These are phyloP conservation scores for Globisporangium radiosum DNA, from an alignment of 352 stramenopile genomes.

Conservation along the genomic window DNA sequence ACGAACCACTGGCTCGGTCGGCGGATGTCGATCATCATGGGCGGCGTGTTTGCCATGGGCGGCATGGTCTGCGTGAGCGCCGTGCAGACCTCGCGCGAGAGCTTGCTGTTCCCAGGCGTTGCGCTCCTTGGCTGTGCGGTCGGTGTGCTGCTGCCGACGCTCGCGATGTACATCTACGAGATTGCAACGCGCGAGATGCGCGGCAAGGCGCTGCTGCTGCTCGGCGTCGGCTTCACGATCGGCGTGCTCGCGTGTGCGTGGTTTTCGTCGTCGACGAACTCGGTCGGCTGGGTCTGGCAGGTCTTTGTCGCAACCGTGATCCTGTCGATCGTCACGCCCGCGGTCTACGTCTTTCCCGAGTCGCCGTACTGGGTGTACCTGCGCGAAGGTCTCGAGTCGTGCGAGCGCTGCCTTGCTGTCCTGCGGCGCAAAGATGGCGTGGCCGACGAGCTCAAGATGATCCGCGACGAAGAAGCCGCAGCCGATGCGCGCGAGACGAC, in stretches of 20 bases:
- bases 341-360: slow-evolving; percentile 70
- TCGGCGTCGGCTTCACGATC: slow-evolving; percentile 57
- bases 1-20: slow-evolving; percentile 59
- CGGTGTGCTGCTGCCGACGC: slow-evolving; percentile 58
- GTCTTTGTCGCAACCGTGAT: slow-evolving; percentile 54
- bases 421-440: slow-evolving; percentile 64
- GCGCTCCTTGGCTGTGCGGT: slow-evolving; percentile 48
- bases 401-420: slow-evolving; percentile 51
- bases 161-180: slow-evolving; percentile 74
- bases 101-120: slow-evolving; percentile 49
- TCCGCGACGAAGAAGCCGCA: slow-evolving; percentile 48
- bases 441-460: slow-evolving; percentile 57
- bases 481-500: slow-evolving; percentile 7
- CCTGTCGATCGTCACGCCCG: slow-evolving; percentile 58
- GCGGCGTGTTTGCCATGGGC: slow-evolving; percentile 55
- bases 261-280: slow-evolving; percentile 56
- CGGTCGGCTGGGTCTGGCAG: slow-evolving; percentile 78
- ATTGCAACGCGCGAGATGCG: slow-evolving; percentile 78
- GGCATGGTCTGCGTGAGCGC: slow-evolving; percentile 60
- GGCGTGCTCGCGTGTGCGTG: slow-evolving; percentile 46
- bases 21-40: slow-evolving; percentile 50
- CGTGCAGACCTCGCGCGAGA: slow-evolving; percentile 29
- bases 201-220: slow-evolving; percentile 56
- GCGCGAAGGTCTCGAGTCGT: slow-evolving; percentile 65
- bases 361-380: slow-evolving; percentile 73